phyloP scores from a whole-genome alignment of 2,329 filamentous ascomycete genomes.

The Aspergillus vadensis region DNA sequence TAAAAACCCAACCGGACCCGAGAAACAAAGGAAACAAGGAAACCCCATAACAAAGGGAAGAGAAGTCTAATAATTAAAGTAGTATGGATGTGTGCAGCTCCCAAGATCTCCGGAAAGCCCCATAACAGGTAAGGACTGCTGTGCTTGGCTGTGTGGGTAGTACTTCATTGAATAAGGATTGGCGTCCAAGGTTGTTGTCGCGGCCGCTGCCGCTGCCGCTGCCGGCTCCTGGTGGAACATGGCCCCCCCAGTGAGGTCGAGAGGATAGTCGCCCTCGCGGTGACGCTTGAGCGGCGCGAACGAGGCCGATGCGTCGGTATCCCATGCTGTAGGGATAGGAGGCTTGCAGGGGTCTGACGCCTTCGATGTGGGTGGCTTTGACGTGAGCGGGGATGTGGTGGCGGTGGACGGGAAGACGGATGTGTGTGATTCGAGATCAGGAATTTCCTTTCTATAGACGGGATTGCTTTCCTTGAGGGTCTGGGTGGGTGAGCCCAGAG shows the following conservation, averaged over 20 bases:
- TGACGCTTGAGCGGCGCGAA: slow-evolving; percentile 14
- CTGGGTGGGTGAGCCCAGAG: slow-evolving; percentile 21
- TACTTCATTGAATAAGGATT: slow-evolving; percentile 19
- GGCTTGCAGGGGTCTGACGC: slow-evolving; percentile 2
- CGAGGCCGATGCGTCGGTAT: slow-evolving; percentile 10
- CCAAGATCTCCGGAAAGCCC: slow-evolving; percentile 22
- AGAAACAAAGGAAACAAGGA: slow-evolving; percentile 4
- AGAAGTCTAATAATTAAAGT: slow-evolving; percentile 28
- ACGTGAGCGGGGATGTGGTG: slow-evolving; percentile 9
- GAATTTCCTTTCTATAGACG: slow-evolving; percentile 18
- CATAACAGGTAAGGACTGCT: slow-evolving; percentile 14
- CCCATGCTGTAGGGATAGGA: slow-evolving; percentile 15
- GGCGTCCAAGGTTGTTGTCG: slow-evolving; percentile 12
- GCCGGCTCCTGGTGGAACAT: slow-evolving; percentile 15
- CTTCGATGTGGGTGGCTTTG: slow-evolving; percentile 4
- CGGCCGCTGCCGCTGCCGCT: not conserved
- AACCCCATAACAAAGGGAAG: not conserved
- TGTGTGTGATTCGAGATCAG: slow-evolving; percentile 25
- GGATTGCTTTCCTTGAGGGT: slow-evolving; percentile 17
- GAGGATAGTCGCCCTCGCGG: slow-evolving; percentile 6
- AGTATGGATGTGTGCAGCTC: slow-evolving; percentile 28
- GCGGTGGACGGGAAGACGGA: slow-evolving; percentile 24
- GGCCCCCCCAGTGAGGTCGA: slow-evolving; percentile 8
- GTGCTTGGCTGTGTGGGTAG: slow-evolving; percentile 17
- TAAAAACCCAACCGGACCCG: not conserved